Percentiles rank a stretch among this genome's conserved stretches.
Conservation (phyloP, 2,329 filamentous ascomycete species). For the Aureobasidium zeae region DNA sequence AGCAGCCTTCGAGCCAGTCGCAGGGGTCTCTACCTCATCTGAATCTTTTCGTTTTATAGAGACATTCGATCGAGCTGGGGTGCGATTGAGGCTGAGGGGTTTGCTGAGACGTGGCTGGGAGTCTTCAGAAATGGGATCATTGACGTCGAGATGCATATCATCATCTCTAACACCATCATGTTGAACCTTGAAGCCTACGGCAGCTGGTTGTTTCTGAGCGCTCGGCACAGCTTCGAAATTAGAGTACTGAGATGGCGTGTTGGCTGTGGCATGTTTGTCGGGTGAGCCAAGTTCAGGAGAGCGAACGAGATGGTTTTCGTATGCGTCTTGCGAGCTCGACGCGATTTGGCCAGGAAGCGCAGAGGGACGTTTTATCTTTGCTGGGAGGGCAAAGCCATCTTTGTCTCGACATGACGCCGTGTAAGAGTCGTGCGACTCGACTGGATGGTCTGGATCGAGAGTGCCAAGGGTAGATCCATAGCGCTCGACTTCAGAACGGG, state of each 20-base stretch:
- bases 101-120: conserved; percentile 11
- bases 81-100: background rate
- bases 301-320: conserved; percentile 7
- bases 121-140: conserved; percentile 9
- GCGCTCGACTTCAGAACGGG: conserved; percentile 21
- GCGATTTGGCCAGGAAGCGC: background rate
- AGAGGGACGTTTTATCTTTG: background rate
- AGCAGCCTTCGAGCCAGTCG: background rate
- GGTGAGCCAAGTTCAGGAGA: conserved; percentile 11
- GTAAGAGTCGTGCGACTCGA: conserved; percentile 21
- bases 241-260: conserved; percentile 3
- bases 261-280: background rate
- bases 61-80: background rate
- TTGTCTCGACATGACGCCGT: background rate
- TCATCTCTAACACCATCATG: too few species aligned
- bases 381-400: conserved; percentile 14
- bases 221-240: conserved; percentile 9
- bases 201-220: background rate
- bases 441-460: conserved; percentile 23
- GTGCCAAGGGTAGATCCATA: conserved; percentile 18
- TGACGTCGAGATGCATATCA: background rate
- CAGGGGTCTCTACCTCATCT: background rate
- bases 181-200: too few species aligned
- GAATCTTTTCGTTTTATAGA: conserved; percentile 3
- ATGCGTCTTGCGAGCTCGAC: conserved; percentile 3